Conservation (phyloP, 2,329 filamentous ascomycete species). For the Calonectria multiphialidica region DNA sequence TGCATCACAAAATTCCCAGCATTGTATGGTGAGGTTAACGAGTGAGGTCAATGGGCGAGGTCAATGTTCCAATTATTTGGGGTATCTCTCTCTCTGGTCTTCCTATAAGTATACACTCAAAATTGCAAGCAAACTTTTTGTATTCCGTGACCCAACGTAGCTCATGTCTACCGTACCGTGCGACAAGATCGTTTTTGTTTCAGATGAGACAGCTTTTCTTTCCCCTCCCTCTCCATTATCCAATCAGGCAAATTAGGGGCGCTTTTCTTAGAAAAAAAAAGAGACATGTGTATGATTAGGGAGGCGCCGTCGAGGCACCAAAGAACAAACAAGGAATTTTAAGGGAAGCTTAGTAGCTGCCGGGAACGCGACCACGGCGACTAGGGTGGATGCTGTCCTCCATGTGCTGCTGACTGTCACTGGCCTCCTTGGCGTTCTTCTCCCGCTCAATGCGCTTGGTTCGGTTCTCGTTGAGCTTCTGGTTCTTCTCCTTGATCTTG, state of each 20-base stretch:
- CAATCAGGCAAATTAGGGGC: not conserved
- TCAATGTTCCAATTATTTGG: slow-evolving; percentile 42
- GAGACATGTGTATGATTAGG: not conserved
- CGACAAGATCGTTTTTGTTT: slow-evolving; percentile 8
- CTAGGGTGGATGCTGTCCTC: slow-evolving; percentile 65
- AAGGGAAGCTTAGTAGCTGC: slow-evolving; percentile 21
- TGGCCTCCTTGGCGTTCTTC: slow-evolving; percentile 51
- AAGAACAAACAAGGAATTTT: not conserved
- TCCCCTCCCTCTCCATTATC: not conserved
- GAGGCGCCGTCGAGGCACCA: not conserved
- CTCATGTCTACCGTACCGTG: not conserved
- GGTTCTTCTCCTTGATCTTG: slow-evolving; percentile 89
- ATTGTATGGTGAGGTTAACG: not conserved
- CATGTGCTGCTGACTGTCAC: slow-evolving; percentile 41
- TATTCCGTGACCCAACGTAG: slow-evolving; percentile 17
- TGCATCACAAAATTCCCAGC: not conserved
- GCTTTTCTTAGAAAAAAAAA: not conserved
- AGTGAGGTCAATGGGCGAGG: slow-evolving; percentile 2
- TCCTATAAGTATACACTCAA: slow-evolving; percentile 12
- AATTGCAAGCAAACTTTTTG: slow-evolving; percentile 29
- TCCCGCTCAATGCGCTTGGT: slow-evolving; percentile 61
- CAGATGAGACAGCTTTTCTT: not conserved
- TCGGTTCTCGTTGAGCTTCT: slow-evolving; percentile 80
- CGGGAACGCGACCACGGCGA: slow-evolving; percentile 53
- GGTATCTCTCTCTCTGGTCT: slow-evolving; percentile 45